Evolutionary conservation across 1,284 basidiomycete genomes (phyloP), one percentile per base, ranked within the genome.

Genomic region (Heimioporus punctisporus): DNA sequence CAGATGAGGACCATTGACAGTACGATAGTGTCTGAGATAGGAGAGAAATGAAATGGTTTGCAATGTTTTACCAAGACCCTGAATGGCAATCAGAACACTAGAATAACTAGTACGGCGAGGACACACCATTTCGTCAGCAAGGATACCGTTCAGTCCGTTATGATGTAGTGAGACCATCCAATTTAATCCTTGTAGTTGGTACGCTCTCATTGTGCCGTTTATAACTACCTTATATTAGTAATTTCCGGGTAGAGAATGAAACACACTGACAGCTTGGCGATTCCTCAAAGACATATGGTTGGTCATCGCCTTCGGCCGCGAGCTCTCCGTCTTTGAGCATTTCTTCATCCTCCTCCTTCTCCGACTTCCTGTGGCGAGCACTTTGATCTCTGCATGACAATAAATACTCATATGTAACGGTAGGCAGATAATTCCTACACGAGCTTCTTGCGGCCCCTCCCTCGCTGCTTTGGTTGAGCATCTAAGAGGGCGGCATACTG

Each of bases 281-380:
- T 63, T 95, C 89, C 65, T 97, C 95, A 57, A 97, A 98, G 2
- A 97, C 93, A 62, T 88, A 92, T 0, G 93, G 91, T 57, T 92
- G 89, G 65, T 95, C 92, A 58, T 92, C 86, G 11, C 89, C 91
- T 52, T 89, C 88, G 6, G 79, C 85, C 25, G 88, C 92, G 37
- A 89, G 80, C 60, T 93, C 91, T 5, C 86, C 90, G 52, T 95
- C 93, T 62, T 95, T 92, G 49, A 98, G 74, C 66, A 98, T 67
- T 72, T 98, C 96, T 64, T 98, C 95, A 59, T 98, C 97, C 71
- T 98, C 97, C 68, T 98, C 97, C 74, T 98, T 98, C 72, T 99
- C 97, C 0, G 93, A 96, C 74, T 97, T 98, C 52, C 97, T 86
- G 65, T 95, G 93, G 40, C 95, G 86, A 51, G 90, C 82, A 56